Evolutionary conservation across 805 yeast species (phyloP), one percentile per base, ranked within the genome.

Genomic region (Saccharomycopsis sp.): DNA sequence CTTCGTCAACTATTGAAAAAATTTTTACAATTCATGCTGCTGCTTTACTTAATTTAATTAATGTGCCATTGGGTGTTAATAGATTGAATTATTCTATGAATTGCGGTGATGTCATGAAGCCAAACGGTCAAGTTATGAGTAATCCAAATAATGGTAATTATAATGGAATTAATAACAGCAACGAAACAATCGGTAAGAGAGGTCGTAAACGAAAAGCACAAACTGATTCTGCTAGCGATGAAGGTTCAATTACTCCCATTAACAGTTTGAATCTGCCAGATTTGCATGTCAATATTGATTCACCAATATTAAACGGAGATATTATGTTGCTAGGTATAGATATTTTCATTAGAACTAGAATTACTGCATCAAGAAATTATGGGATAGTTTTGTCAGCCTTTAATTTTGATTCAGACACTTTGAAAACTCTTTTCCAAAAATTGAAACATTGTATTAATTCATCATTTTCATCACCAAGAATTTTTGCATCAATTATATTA

Each of bases 31-130:
- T 67, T 3, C 89, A 85, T 56, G 64, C 76, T 40, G 67, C 66
- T 38, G 82, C 87, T 5, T 66, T 81, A 48, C 63, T 83, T 43
- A 74, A 79, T 13, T 66, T 93, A 36, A 58, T 87, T 37, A 81
- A 86, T 81, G 90, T 97, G 0, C 99, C 99, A 2, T 84, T 93
- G 47, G 98, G 99, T 50, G 79, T 88, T 44, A 84, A 95, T 3
- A 79, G 97, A 52, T 85, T 82, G 59, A 85, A 81, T 54, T 93
- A 86, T 61, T 75, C 78, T 27, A 86, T 93, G 96, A 80, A 85
- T 53, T 67, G 84, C 0, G 66, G 71, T n/a, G 70, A 78, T 41
- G 75, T 93, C 34, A 65, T 90, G 57, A 77, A 85, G 52, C 95
- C 97, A 1, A 83, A 95, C 9, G 94, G 93, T 1, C 70, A 54